Evolutionary conservation across 106 monocot species (phyloP).

Genomic region (Platanthera guangdongensis): DNA sequence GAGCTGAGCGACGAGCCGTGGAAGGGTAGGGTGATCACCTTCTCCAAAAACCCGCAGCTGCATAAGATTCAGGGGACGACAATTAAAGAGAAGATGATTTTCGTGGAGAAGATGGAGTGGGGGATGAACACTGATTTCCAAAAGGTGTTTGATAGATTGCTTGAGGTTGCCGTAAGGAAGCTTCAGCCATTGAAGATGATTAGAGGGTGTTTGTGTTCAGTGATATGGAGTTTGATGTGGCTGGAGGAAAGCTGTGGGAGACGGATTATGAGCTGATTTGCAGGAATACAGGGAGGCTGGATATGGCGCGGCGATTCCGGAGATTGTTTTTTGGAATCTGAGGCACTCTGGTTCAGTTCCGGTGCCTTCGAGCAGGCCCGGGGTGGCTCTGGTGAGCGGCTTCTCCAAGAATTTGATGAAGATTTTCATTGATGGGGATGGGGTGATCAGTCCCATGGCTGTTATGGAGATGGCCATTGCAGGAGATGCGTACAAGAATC

Average conservation of each 20-base stretch:
- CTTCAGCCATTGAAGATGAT: conserved; percentile 44
- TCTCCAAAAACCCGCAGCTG: conserved; percentile 28
- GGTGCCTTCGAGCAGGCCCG: conserved; percentile 23
- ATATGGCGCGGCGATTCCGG: conserved; percentile 28
- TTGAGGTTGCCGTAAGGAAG: conserved; percentile 27
- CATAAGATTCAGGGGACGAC: conserved; percentile 38
- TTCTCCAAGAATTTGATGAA: conserved; percentile 52
- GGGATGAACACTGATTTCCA: conserved; percentile 50
- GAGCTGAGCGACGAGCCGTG: conserved; percentile 78
- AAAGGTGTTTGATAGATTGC: conserved; percentile 44
- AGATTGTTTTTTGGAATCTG: conserved; percentile 61
- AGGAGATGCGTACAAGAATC: conserved; percentile 41
- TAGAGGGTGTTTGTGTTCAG: conserved; percentile 66
- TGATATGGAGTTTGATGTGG: conserved; percentile 75
- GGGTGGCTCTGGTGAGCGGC: conserved; percentile 41
- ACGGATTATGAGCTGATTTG: conserved; percentile 61
- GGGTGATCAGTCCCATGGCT: conserved; percentile 12
- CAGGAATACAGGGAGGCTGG: conserved; percentile 36
- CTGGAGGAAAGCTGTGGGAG: conserved; percentile 45
- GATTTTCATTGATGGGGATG: conserved; percentile 28
- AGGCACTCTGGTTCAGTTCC: conserved; percentile 27
- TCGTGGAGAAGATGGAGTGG: conserved; percentile 38
- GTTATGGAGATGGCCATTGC: conserved; percentile 35
- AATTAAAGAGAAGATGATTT: conserved; percentile 35
- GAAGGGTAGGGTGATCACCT: conserved; percentile 64